A percentile compares a stretch with the other conserved stretches of the same genome.
Evolutionary conservation across 2,329 filamentous ascomycete genomes (phyloP).

Genomic region (Alternaria ventricosa): DNA sequence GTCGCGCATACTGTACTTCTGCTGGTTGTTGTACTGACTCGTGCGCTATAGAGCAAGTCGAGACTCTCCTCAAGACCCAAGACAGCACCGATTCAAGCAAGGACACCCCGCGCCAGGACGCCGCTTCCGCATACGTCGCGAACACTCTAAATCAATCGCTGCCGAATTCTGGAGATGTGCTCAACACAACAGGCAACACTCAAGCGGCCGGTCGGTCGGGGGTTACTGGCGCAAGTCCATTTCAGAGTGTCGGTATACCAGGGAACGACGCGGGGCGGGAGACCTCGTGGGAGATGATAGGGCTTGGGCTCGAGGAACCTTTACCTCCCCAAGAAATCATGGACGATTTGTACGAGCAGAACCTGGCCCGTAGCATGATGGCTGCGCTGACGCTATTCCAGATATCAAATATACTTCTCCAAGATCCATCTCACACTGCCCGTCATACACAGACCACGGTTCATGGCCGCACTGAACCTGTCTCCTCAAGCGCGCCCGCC

Average conservation of each 20-base stretch:
- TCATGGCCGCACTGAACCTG: constrained; percentile 86
- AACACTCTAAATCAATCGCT: constrained; percentile 36
- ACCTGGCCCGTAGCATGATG: not conserved
- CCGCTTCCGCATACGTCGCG: constrained; percentile 41
- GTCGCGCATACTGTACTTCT: constrained; percentile 42
- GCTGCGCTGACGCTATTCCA: constrained; percentile 45
- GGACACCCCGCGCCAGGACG: constrained; percentile 30
- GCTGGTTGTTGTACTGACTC: constrained; percentile 15
- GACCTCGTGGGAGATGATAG: constrained; percentile 86
- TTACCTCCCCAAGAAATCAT: constrained; percentile 80
- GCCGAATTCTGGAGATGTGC: constrained; percentile 27
- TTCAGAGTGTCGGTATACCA: constrained; percentile 21
- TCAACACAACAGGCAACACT: constrained; percentile 19
- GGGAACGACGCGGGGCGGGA: constrained; percentile 28
- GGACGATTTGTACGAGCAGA: constrained; percentile 74
- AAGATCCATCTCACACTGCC: constrained; percentile 86
- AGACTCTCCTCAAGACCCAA: constrained; percentile 85
- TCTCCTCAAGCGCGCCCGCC: constrained; percentile 86
- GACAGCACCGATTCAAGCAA: constrained; percentile 56
- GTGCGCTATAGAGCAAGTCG: constrained; percentile 76
- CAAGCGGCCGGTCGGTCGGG: constrained; percentile 18
- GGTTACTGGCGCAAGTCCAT: constrained; percentile 25
- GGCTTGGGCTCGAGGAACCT: constrained; percentile 80
- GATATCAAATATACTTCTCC: constrained; percentile 85
- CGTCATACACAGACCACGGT: constrained; percentile 88